Evolutionary conservation across 805 yeast species (phyloP).

Genomic region (Lipomyces starkeyi): DNA sequence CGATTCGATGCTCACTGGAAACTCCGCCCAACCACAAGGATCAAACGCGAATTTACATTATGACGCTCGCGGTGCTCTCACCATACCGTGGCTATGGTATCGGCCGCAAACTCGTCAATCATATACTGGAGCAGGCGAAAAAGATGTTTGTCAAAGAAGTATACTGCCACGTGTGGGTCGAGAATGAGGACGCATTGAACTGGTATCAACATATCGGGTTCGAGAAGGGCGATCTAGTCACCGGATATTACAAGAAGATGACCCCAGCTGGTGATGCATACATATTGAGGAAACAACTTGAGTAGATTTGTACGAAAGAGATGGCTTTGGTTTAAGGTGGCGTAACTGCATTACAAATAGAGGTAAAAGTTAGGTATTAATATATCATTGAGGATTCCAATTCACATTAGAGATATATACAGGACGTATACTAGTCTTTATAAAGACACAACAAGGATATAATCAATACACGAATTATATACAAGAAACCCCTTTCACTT

Average conservation of each 20-base stretch:
- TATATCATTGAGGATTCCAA: background rate
- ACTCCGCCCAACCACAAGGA: slow-evolving; percentile 30
- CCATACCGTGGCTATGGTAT: slow-evolving; percentile 67
- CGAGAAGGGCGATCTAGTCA: slow-evolving; percentile 46
- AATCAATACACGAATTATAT: background rate
- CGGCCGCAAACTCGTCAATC: slow-evolving; percentile 63
- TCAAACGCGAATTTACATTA: slow-evolving; percentile 61
- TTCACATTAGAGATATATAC: background rate
- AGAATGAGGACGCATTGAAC: slow-evolving; percentile 50
- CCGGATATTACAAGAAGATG: slow-evolving; percentile 56
- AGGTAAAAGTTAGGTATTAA: background rate
- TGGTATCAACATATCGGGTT: slow-evolving; percentile 65
- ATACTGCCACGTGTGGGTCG: slow-evolving; percentile 59
- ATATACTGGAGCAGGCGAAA: slow-evolving; percentile 62
- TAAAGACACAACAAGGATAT: background rate
- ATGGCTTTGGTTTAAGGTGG: background rate
- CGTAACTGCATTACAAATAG: background rate
- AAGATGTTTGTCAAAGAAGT: slow-evolving; percentile 60
- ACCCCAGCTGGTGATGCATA: slow-evolving; percentile 56
- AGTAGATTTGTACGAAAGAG: slow-evolving; percentile 13
- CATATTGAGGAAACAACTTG: slow-evolving; percentile 36
- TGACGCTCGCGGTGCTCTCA: slow-evolving; percentile 69
- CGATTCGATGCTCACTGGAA: slow-evolving; percentile 60
- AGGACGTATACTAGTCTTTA: background rate
- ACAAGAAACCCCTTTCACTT: background rate